phyloP scores from a whole-genome alignment of 2,329 filamentous ascomycete genomes.

The Aureobasidium sp. region DNA sequence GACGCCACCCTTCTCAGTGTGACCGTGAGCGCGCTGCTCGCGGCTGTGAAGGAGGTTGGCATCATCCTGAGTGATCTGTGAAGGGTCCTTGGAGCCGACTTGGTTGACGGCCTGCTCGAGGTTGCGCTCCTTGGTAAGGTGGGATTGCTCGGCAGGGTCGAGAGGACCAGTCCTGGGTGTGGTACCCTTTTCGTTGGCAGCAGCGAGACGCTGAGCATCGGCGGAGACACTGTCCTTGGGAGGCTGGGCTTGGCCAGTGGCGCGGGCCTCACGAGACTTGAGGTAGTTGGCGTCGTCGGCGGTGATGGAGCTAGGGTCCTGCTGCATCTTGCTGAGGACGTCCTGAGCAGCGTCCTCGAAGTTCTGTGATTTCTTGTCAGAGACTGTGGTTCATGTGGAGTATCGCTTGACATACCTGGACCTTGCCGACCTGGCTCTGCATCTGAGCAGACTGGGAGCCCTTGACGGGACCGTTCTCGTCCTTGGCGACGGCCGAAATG shows the following conservation, averaged over 20 bases:
- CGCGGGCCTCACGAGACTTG: slow-evolving; percentile 36
- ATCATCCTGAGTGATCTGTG: slow-evolving; percentile 29
- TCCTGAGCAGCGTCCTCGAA: slow-evolving; percentile 27
- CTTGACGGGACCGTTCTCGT: slow-evolving; percentile 28
- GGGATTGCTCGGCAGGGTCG: slow-evolving; percentile 26
- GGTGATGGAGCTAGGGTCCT: slow-evolving; percentile 29
- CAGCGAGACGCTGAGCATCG: slow-evolving; percentile 34
- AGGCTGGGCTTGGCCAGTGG: slow-evolving; percentile 23
- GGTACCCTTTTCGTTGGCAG: slow-evolving; percentile 26
- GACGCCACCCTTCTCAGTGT: slow-evolving; percentile 29
- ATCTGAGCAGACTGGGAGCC: slow-evolving; percentile 29
- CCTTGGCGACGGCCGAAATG: slow-evolving; percentile 29
- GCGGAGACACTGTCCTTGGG: slow-evolving; percentile 30
- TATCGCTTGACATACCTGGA: slow-evolving; percentile 8
- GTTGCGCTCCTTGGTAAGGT: slow-evolving; percentile 28
- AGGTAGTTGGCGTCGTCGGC: slow-evolving; percentile 33
- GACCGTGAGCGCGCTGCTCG: slow-evolving; percentile 28
- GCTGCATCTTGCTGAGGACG: slow-evolving; percentile 26
- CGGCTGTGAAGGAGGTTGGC: slow-evolving; percentile 26
- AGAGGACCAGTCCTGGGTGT: slow-evolving; percentile 18
- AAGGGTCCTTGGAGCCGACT: slow-evolving; percentile 29
- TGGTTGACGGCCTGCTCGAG: slow-evolving; percentile 26
- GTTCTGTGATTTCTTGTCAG: slow-evolving; percentile 17
- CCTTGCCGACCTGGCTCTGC: slow-evolving; percentile 28
- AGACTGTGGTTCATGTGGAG: too few relatives aligned